Percentiles rank a stretch among this genome's conserved stretches.
Evolutionary conservation across 805 yeast species (phyloP).

Genomic region (Yarrowia divulgata): DNA sequence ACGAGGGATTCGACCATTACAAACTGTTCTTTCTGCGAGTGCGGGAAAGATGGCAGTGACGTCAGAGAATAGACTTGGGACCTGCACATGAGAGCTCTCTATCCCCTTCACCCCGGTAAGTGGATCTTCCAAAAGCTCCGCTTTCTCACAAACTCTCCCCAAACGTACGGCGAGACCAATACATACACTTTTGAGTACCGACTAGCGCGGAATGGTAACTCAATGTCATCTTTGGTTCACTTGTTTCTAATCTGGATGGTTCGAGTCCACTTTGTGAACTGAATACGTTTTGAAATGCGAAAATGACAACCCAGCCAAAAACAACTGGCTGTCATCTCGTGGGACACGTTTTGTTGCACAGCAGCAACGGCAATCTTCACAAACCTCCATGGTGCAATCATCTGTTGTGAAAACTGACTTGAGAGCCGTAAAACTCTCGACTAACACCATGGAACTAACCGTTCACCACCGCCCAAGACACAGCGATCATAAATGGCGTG

Average conservation of each 20-base stretch:
- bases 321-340: no score
- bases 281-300: neutral
- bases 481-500: neutral
- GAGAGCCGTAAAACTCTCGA: no score
- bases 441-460: no score
- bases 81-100: neutral
- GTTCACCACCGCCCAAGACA: no score
- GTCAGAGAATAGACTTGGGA: neutral
- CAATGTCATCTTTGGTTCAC: neutral
- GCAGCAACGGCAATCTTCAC: no score
- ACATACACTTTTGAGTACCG: constrained; percentile 13
- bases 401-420: no score
- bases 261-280: neutral
- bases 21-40: no score
- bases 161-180: constrained; percentile 14
- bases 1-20: neutral
- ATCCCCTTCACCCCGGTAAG: neutral
- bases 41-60: neutral
- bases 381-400: no score
- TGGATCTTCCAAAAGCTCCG: neutral
- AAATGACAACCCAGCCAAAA: no score
- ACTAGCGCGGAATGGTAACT: constrained; percentile 5
- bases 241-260: neutral
- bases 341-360: no score
- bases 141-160: constrained; percentile 7